phyloP scores from a whole-genome alignment of 129 eudicot genomes.

The Flaveria sonorensis region DNA sequence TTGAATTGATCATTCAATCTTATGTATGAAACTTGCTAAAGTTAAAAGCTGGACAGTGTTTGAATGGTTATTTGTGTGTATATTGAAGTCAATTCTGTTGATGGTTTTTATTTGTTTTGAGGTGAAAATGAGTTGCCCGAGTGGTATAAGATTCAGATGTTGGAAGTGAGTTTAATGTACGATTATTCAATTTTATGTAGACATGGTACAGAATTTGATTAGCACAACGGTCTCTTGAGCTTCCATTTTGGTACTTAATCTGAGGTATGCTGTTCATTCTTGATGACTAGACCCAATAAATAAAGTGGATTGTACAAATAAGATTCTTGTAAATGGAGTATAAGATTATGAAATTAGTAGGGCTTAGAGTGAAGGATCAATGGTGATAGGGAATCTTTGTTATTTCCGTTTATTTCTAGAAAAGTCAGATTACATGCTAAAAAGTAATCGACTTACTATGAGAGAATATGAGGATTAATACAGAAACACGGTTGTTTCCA shows the following conservation, averaged over 20 bases:
- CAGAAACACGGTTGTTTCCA: not conserved
- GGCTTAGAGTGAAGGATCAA: not conserved
- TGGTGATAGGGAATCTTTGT: not conserved
- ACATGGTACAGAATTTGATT: not conserved
- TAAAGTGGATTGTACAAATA: not conserved
- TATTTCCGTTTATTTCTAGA: not conserved
- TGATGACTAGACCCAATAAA: not conserved
- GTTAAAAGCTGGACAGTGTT: not conserved
- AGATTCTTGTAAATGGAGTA: not conserved
- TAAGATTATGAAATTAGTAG: not conserved
- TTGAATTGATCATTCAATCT: not conserved
- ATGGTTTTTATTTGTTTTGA: not conserved
- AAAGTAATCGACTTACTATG: not conserved
- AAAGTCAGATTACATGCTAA: not conserved
- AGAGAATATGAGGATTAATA: not conserved
- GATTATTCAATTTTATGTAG: slow-evolving; percentile 4
- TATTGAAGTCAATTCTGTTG: not conserved
- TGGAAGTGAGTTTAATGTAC: slow-evolving; percentile 6
- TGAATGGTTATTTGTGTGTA: not conserved
- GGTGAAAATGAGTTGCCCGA: not conserved
- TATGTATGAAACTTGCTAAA: not conserved
- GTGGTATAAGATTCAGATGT: not conserved
- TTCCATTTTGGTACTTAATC: slow-evolving; percentile 3
- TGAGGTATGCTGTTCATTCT: slow-evolving; percentile 3
- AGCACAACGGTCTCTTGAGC: not conserved